Conservation (phyloP, 2,329 filamentous ascomycete species). For the Cladosporium sp. region DNA sequence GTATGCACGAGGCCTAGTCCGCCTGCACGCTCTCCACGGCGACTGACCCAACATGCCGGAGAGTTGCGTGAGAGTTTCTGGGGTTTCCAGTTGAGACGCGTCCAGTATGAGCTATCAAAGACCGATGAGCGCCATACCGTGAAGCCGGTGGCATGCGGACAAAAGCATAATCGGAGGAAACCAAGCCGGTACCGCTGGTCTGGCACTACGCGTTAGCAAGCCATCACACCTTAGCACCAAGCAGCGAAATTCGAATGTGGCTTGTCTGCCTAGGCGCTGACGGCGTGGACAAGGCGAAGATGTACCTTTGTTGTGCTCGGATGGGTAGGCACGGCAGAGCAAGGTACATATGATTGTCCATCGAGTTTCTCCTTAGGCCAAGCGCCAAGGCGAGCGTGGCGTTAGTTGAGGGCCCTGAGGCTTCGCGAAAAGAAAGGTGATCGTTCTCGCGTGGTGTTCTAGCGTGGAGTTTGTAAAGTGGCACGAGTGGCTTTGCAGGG, state of each 20-base stretch:
- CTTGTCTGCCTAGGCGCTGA: slow-evolving; percentile 6
- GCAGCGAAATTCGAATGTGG: neutral
- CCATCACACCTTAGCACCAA: neutral
- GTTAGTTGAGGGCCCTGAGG: neutral
- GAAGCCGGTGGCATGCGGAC: neutral
- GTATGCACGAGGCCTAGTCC: neutral
- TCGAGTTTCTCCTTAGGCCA: neutral
- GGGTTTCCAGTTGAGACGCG: neutral
- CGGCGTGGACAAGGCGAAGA: neutral
- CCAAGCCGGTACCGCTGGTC: neutral
- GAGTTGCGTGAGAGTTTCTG: slow-evolving; percentile 6
- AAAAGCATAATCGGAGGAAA: neutral
- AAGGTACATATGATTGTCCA: neutral
- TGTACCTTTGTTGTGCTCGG: neutral
- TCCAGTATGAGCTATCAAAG: neutral
- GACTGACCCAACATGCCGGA: neutral
- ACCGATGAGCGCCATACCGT: neutral
- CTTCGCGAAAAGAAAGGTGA: neutral
- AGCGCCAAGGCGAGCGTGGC: slow-evolving; percentile 10
- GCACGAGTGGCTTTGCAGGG: slow-evolving; percentile 6
- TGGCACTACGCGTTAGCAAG: neutral
- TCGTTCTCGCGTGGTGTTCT: slow-evolving; percentile 13
- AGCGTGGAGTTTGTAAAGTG: slow-evolving; percentile 3
- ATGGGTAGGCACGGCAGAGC: neutral
- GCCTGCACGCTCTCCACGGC: neutral